Conservation (phyloP, 805 yeast genomes). For the Hanseniaspora clermontiae region DNA sequence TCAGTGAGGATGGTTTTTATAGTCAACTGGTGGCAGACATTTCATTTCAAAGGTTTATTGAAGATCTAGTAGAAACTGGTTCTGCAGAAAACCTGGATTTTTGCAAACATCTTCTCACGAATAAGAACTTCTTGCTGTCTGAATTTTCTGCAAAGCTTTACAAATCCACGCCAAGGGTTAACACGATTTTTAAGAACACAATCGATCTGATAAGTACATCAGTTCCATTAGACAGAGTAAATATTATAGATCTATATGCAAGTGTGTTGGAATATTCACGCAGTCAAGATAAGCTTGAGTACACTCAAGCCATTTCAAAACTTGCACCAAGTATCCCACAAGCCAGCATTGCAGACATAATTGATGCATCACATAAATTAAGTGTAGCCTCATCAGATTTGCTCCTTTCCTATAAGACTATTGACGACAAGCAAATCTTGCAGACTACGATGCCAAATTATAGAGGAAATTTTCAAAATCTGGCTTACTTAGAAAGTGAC, state of each 20-base stretch:
- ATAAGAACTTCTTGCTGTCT: background rate
- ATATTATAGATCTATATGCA: background rate
- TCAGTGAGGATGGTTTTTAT: background rate
- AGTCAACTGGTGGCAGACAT: background rate
- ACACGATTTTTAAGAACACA: background rate
- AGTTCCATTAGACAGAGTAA: background rate
- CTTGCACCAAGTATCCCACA: background rate
- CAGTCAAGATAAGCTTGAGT: background rate
- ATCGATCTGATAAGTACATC: background rate
- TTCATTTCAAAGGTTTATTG: background rate
- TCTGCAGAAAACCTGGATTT: background rate
- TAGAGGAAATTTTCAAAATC: background rate
- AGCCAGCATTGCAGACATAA: background rate
- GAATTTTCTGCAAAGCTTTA: background rate
- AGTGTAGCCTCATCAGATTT: background rate
- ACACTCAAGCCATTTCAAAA: background rate
- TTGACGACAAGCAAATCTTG: background rate
- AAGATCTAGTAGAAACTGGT: background rate
- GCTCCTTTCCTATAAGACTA: background rate
- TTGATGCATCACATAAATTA: background rate
- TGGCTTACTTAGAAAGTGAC: background rate
- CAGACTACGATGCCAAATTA: background rate
- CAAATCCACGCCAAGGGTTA: background rate
- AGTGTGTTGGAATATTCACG: background rate
- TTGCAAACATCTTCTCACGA: background rate